These are phyloP conservation scores for Zhuliangozyma blackwelliae DNA, from an alignment of 1,139 yeast genomes.

Conservation along the genomic window DNA sequence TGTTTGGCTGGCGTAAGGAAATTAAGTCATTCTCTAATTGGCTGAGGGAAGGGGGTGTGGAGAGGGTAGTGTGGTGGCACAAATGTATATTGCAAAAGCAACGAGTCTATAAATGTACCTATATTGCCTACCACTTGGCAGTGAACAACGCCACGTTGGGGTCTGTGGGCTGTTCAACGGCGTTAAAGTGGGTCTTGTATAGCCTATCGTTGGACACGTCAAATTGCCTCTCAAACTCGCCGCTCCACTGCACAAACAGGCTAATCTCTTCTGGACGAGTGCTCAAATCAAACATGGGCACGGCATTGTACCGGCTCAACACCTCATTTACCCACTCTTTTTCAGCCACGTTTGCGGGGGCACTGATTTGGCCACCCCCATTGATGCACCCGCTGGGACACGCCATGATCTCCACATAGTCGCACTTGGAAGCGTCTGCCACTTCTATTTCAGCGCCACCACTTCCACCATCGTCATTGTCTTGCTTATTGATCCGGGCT, in stretches of 20 bases:
- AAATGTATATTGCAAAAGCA: background rate
- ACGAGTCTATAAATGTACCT: background rate
- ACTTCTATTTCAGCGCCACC: slow-evolving; percentile 21
- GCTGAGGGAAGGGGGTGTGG: slow-evolving; percentile 2
- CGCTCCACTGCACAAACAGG: slow-evolving; percentile 26
- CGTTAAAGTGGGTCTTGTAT: slow-evolving; percentile 44
- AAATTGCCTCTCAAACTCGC: slow-evolving; percentile 27
- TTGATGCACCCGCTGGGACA: slow-evolving; percentile 97
- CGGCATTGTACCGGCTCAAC: slow-evolving; percentile 24
- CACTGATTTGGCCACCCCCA: slow-evolving; percentile 88
- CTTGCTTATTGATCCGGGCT: slow-evolving; percentile 20
- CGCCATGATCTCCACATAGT: slow-evolving; percentile 94
- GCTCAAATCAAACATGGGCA: slow-evolving; percentile 18
- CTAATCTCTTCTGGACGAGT: slow-evolving; percentile 10
- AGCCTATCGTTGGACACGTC: slow-evolving; percentile 34
- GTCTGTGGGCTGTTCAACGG: slow-evolving; percentile 50
- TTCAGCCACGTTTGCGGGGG: slow-evolving; percentile 32
- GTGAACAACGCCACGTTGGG: slow-evolving; percentile 40
- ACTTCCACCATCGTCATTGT: slow-evolving; percentile 13
- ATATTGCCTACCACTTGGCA: slow-evolving; percentile 34
- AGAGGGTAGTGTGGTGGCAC: background rate
- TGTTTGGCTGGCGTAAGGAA: slow-evolving; percentile 6
- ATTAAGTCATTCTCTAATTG: slow-evolving; percentile 10
- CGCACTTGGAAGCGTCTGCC: slow-evolving; percentile 66
- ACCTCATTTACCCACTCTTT: slow-evolving; percentile 42